Base-by-base conservation (phyloP, 2,329 filamentous ascomycete genomes). In the Hypoxylon rubiginosum region DNA sequence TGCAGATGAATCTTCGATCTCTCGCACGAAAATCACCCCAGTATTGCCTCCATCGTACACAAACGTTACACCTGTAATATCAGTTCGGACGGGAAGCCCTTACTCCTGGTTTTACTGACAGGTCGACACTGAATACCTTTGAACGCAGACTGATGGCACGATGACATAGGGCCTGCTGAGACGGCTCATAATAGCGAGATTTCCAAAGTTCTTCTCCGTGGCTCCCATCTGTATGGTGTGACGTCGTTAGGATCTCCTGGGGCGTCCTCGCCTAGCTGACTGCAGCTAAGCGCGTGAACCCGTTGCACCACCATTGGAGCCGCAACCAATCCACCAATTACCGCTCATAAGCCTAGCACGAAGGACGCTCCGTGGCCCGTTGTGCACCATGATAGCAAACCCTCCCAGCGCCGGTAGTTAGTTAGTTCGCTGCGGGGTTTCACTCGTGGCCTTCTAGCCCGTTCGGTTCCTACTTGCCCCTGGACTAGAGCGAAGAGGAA, bases 1-100 rank as follows among this genome's bases (percentile, higher is more conserved):
- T 53, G 46, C 48, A 55, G 64, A n/a, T 61, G 39, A 45, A 65
- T 68, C 65, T 59, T 62, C 54, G 54, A 68, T 65, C 45, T 57
- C n/a, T 5, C 39, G 4, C 21, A 4, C 21, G n/a, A 24, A 4
- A 24, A 24, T 24, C 21, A 24, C 21, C 21, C 21, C 21, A 24
- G 4, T 24, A 24, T 24, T 24, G 4, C 21, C 21, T 24, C 21
- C 21, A 24, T 13, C 45, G 26, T 39, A 46, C 28, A 21, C 43
- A 15, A 28, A 13, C 21, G 13, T 57, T 51, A 11, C 41, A 48
- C 19, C 15, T 48, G 41, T 46, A 19, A 53, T 51, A 60, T 45
- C 45, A 55, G 43, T 53, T 53, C 53, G 28, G 60, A 26, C 26
- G 26, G 2, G 11, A 4, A 4, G 4, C 39, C 13, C 39, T 1